A percentile compares a stretch with the other conserved stretches of the same genome.
Conservation (phyloP, 2,329 filamentous ascomycete species). For the Fusarium vanettenii region DNA sequence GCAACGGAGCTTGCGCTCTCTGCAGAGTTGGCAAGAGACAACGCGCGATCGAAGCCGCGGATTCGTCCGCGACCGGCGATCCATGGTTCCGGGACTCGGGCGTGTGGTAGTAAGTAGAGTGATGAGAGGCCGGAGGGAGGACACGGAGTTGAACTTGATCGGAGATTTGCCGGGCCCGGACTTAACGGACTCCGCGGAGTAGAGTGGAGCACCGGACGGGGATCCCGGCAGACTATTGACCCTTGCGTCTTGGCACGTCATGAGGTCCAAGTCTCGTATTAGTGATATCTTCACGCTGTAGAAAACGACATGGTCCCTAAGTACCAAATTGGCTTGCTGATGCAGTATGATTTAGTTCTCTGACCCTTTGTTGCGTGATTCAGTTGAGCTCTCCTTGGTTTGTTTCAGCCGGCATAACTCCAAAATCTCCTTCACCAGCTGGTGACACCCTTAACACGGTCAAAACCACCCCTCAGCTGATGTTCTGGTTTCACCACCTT, state of each 20-base stretch:
- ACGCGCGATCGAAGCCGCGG: not conserved
- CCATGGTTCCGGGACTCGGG: not conserved
- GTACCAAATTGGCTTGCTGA: too few species aligned
- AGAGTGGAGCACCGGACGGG: not conserved
- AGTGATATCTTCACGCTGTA: not conserved
- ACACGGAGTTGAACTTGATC: not conserved
- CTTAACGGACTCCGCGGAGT: not conserved
- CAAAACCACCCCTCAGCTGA: not conserved
- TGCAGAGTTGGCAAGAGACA: not conserved
- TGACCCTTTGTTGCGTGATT: rapidly evolving
- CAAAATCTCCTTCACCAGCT: not conserved
- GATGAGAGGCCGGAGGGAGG: not conserved
- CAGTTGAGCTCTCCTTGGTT: too few species aligned
- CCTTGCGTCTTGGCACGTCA: not conserved
- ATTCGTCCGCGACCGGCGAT: not conserved
- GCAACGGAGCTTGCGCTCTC: not conserved
- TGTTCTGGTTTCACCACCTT: not conserved
- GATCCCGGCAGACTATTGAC: not conserved
- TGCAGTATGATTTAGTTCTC: too few species aligned
- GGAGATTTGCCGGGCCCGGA: not conserved
- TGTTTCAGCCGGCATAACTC: not conserved
- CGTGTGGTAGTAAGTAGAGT: not conserved
- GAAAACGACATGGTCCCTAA: too few species aligned
- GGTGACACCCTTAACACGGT: not conserved
- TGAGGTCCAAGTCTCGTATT: not conserved